These are phyloP conservation scores for Alternaria sp. DNA, from an alignment of 2,329 filamentous ascomycete species.

Conservation along the genomic window DNA sequence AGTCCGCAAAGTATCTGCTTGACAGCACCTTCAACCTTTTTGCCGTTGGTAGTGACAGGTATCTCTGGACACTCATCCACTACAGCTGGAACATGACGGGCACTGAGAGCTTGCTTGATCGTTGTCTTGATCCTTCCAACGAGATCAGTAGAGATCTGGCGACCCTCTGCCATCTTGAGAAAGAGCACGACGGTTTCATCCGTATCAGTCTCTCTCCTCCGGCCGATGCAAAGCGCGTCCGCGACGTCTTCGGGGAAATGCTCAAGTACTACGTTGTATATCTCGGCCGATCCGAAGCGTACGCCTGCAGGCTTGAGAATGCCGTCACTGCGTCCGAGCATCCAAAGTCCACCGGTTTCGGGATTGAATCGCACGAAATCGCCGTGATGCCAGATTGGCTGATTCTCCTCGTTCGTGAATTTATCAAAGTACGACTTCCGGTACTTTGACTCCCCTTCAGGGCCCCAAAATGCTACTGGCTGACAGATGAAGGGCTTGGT, in stretches of 20 bases:
- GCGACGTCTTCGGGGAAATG: constrained; percentile 80
- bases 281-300: constrained; percentile 90
- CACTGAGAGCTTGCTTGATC: constrained; percentile 80
- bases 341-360: constrained; percentile 77
- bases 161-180: constrained; percentile 72
- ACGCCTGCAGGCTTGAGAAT: constrained; percentile 92
- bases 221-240: constrained; percentile 86
- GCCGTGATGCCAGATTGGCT: constrained; percentile 86
- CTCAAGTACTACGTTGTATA: constrained; percentile 90
- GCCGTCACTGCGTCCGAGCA: constrained; percentile 92
- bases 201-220: constrained; percentile 70
- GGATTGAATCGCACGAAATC: constrained; percentile 83
- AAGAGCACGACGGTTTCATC: constrained; percentile 92
- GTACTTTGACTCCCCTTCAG: constrained; percentile 76
- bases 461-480: constrained; percentile 86
- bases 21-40: constrained; percentile 96
- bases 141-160: constrained; percentile 65
- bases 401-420: constrained; percentile 60
- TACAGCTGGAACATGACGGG: constrained; percentile 85
- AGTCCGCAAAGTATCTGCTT: constrained; percentile 94
- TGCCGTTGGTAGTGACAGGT: constrained; percentile 90
- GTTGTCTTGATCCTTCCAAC: constrained; percentile 68
- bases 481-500: constrained; percentile 86
- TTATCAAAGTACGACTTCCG: constrained; percentile 84
- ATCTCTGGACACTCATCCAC: constrained; percentile 86